Evolutionary conservation across 2,329 filamentous ascomycete genomes (phyloP).

Genomic region (Trichoderma asperellum): DNA sequence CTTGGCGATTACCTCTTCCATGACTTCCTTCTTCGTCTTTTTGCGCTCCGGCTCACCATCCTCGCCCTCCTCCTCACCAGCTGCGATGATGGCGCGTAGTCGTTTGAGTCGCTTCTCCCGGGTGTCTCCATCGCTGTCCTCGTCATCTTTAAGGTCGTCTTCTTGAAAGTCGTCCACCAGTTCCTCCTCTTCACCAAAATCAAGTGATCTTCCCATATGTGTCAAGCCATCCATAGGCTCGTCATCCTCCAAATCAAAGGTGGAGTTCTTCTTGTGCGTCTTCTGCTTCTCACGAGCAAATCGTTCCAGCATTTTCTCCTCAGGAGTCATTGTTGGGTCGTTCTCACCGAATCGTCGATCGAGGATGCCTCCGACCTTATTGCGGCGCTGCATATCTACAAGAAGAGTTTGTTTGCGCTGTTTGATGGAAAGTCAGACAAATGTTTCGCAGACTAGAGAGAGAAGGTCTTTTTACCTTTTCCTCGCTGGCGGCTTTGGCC

Average conservation of each 20-base stretch:
- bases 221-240: constrained; percentile 72
- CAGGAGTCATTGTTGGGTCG: constrained; percentile 89
- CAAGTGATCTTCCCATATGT: constrained; percentile 77
- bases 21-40: constrained; percentile 94
- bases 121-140: constrained; percentile 61
- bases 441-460: neutral
- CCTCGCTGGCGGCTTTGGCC: constrained; percentile 83
- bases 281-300: constrained; percentile 87
- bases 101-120: constrained; percentile 62
- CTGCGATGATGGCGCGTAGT: constrained; percentile 50
- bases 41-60: constrained; percentile 75
- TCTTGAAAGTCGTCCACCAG: constrained; percentile 78
- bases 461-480: constrained; percentile 61
- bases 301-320: constrained; percentile 88
- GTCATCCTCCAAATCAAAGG: constrained; percentile 85
- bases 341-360: constrained; percentile 96
- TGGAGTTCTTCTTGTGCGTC: constrained; percentile 72
- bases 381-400: constrained; percentile 85
- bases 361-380: constrained; percentile 89
- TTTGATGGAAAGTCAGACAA: constrained; percentile 29
- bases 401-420: constrained; percentile 80
- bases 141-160: constrained; percentile 65
- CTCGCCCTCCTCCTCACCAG: constrained; percentile 53
- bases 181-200: constrained; percentile 57
- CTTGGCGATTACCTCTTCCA: constrained; percentile 97